These are phyloP conservation scores for Mycena chlorophos DNA, from an alignment of 768 basidiomycete species.

Conservation along the genomic window DNA sequence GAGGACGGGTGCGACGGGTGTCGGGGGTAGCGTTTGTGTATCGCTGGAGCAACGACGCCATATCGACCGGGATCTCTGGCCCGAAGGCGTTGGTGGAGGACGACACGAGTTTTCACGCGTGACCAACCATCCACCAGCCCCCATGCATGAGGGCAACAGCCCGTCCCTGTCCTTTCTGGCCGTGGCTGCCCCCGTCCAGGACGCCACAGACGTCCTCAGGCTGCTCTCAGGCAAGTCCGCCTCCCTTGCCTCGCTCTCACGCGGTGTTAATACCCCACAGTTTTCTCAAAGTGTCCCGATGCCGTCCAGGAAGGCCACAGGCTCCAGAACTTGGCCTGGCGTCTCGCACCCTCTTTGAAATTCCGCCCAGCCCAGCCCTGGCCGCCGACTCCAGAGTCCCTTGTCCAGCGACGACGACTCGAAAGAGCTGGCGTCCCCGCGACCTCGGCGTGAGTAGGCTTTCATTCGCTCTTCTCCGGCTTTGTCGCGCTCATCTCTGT, in stretches of 20 bases:
- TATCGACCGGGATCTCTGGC: not conserved
- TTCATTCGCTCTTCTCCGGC: not conserved
- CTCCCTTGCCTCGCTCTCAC: conserved; percentile 3
- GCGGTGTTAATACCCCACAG: conserved; percentile 36
- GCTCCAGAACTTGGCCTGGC: conserved; percentile 87
- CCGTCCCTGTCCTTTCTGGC: conserved; percentile 60
- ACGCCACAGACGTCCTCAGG: conserved; percentile 62
- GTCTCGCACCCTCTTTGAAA: conserved; percentile 71
- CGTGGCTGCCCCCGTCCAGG: conserved; percentile 64
- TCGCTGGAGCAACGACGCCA: conserved; percentile 5
- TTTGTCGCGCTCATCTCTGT: conserved; percentile 7
- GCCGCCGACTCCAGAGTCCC: conserved; percentile 28
- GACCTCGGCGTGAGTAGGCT: conserved; percentile 4
- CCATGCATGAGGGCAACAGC: not conserved
- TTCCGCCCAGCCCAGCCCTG: conserved; percentile 24
- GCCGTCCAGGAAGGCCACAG: conserved; percentile 77
- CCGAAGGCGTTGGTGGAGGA: not conserved
- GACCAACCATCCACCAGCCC: not conserved
- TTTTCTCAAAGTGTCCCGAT: conserved; percentile 83
- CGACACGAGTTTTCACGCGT: not conserved
- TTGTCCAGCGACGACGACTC: conserved; percentile 8
- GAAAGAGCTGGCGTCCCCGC: conserved; percentile 10
- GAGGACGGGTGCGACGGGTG: conserved; percentile 2
- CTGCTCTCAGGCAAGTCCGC: conserved; percentile 63
- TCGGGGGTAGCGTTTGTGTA: conserved; percentile 4